Conservation (phyloP, 1,139 yeast species). For the Geotrichum citri-aurantii region DNA sequence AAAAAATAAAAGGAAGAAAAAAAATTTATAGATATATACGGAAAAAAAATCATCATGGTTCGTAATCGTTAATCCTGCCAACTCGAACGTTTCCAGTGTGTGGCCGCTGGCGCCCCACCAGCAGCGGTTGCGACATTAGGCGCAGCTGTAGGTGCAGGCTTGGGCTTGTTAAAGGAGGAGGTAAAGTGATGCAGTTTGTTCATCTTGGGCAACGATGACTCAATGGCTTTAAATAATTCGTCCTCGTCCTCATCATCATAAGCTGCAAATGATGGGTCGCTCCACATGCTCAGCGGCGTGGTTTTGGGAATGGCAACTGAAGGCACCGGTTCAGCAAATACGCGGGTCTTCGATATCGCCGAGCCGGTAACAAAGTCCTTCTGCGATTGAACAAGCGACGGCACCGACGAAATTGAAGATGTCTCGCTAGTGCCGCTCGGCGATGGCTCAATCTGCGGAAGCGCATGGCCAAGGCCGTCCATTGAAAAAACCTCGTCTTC, state of each 20-base stretch:
- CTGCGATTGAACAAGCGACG: conserved; percentile 27
- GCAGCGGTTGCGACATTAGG: background rate
- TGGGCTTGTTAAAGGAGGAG: background rate
- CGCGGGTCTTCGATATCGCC: conserved; percentile 9
- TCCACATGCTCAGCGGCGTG: conserved; percentile 28
- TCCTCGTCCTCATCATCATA: conserved; percentile 32
- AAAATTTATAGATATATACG: background rate
- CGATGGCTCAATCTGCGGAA: conserved; percentile 17
- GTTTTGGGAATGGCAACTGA: conserved; percentile 7
- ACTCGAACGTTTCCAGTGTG: background rate
- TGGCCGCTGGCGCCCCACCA: background rate
- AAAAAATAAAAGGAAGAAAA: background rate
- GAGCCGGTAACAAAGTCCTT: background rate
- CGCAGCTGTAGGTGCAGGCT: background rate
- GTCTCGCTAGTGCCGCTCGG: conserved; percentile 19
- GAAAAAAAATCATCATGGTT: background rate
- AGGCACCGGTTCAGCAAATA: conserved; percentile 4
- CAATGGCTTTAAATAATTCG: conserved; percentile 19
- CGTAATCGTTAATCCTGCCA: background rate
- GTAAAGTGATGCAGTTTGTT: background rate
- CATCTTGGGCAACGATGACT: background rate
- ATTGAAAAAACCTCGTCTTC: conserved; percentile 26
- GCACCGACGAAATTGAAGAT: conserved; percentile 25
- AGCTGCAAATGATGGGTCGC: conserved; percentile 26
- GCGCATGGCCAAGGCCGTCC: conserved; percentile 26